These are phyloP conservation scores for Dendrobium officinale DNA, from an alignment of 106 monocot species.

Conservation along the genomic window DNA sequence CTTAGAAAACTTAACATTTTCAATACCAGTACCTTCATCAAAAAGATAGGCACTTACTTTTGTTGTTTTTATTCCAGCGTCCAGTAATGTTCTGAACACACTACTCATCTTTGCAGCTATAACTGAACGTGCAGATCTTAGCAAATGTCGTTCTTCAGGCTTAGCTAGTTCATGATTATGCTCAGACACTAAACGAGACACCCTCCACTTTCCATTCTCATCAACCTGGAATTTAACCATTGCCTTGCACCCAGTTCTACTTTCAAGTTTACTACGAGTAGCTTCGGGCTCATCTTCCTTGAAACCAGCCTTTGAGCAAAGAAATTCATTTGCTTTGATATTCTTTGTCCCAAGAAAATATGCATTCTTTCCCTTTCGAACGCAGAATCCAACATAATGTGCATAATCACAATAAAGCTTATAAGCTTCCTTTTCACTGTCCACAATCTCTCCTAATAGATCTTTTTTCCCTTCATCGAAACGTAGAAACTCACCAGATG, in stretches of 20 bases:
- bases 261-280: slow-evolving; percentile 17
- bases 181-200: slow-evolving; percentile 20
- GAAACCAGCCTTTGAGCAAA: slow-evolving; percentile 32
- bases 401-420: slow-evolving; percentile 30
- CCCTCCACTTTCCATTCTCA: slow-evolving; percentile 28
- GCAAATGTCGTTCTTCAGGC: slow-evolving; percentile 30
- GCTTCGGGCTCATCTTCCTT: slow-evolving; percentile 25
- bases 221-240: slow-evolving; percentile 29
- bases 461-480: slow-evolving; percentile 8
- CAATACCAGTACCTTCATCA: slow-evolving; percentile 13
- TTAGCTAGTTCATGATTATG: slow-evolving; percentile 38
- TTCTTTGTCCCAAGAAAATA: slow-evolving; percentile 19
- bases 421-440: slow-evolving; percentile 26
- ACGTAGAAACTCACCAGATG: neutral
- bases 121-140: slow-evolving; percentile 24
- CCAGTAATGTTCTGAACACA: slow-evolving; percentile 14
- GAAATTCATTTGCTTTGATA: slow-evolving; percentile 22
- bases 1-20: slow-evolving; percentile 11
- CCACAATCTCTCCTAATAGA: slow-evolving; percentile 3
- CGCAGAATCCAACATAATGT: slow-evolving; percentile 30
- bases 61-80: slow-evolving; percentile 10
- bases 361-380: slow-evolving; percentile 31
- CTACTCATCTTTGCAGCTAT: slow-evolving; percentile 12
- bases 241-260: slow-evolving; percentile 36
- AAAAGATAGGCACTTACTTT: slow-evolving; percentile 9